phyloP scores from a whole-genome alignment of 2,329 filamentous ascomycete species.

The Botrytis cinerea region DNA sequence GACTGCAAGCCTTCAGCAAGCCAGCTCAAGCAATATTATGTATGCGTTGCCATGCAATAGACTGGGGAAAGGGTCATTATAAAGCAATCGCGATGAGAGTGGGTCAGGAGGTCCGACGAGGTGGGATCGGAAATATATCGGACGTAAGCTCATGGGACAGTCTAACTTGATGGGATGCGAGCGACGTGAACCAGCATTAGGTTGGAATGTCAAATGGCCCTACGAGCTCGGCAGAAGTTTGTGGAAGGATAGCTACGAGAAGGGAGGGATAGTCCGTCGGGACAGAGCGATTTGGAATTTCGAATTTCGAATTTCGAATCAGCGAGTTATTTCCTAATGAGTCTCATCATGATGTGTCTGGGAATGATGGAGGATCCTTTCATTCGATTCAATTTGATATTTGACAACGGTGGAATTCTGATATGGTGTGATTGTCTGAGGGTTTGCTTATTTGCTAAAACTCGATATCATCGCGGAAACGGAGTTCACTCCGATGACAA shows the following conservation, averaged over 20 bases:
- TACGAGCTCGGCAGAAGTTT: background rate
- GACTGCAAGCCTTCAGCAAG: background rate
- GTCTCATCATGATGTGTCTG: background rate
- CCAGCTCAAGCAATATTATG: background rate
- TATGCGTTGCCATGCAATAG: background rate
- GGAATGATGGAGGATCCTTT: background rate
- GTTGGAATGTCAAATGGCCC: background rate
- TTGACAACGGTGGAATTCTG: background rate
- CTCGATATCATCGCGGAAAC: background rate
- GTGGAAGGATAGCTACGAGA: background rate
- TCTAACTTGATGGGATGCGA: background rate
- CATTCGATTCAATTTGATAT: background rate
- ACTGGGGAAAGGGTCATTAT: background rate
- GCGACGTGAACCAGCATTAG: background rate
- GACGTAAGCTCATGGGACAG: background rate
- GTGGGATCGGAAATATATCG: background rate
- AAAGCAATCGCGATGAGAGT: background rate
- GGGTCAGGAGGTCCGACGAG: background rate
- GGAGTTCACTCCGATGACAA: background rate
- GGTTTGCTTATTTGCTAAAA: background rate
- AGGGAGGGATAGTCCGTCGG: background rate
- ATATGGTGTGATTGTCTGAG: background rate
- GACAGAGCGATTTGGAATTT: background rate
- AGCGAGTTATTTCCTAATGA: background rate
- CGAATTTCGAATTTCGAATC: background rate